A percentile compares a stretch with the other conserved stretches of the same genome.
Conservation (phyloP, 208 protist species). For the Vickermania spadyakhi region DNA sequence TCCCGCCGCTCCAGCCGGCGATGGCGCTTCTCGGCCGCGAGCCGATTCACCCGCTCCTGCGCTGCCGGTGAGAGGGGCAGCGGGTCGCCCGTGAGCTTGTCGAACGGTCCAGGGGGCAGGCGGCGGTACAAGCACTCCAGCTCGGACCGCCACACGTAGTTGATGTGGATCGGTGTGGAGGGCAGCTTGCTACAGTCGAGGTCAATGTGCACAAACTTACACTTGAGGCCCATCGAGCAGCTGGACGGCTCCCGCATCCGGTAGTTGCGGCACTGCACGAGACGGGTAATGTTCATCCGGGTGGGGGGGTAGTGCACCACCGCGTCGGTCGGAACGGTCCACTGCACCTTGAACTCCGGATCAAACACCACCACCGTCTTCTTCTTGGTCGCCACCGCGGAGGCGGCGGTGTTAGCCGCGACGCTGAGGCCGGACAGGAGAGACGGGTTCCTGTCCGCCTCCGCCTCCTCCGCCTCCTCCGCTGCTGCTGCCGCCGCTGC, state of each 20-base stretch:
- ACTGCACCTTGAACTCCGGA: constrained; percentile 51
- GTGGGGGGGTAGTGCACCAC: constrained; percentile 55
- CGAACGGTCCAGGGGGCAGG: constrained; percentile 17
- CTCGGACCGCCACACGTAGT: constrained; percentile 71
- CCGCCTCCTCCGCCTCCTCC: too few relatives aligned
- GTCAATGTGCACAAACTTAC: constrained; percentile 79
- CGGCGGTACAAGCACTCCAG: constrained; percentile 54
- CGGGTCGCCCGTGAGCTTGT: background rate
- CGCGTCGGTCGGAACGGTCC: constrained; percentile 33
- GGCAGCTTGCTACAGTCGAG: constrained; percentile 34
- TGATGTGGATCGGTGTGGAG: constrained; percentile 65
- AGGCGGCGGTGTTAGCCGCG: background rate
- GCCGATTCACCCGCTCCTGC: constrained; percentile 3
- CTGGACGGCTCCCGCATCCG: constrained; percentile 23
- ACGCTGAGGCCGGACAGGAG: background rate
- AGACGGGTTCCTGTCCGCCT: background rate
- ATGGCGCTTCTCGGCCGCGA: constrained; percentile 3
- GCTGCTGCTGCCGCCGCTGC: background rate
- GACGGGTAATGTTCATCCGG: constrained; percentile 75
- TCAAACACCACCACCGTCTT: constrained; percentile 41
- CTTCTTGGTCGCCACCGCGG: background rate
- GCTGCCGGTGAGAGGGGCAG: constrained; percentile 4
- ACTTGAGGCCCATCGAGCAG: constrained; percentile 49
- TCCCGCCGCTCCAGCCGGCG: background rate
- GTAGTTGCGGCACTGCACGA: constrained; percentile 76